Evolutionary conservation across 805 yeast genomes (phyloP).

Genomic region (Nakazawaea ishiwadae): DNA sequence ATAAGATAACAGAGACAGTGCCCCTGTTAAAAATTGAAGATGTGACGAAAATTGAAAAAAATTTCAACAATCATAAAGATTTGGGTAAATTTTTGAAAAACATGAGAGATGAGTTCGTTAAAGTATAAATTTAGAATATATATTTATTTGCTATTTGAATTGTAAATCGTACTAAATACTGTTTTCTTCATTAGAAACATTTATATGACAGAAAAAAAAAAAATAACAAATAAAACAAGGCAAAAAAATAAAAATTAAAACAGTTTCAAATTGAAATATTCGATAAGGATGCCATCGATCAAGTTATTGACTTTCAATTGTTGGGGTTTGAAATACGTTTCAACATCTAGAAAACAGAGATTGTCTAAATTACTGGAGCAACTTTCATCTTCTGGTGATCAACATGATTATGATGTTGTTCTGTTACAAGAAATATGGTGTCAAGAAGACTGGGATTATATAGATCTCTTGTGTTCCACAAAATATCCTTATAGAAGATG

Average conservation of each 20-base stretch:
- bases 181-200: too few species aligned
- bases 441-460: constrained; percentile 71
- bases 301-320: constrained; percentile 67
- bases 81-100: constrained; percentile 29
- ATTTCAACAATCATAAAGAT: constrained; percentile 22
- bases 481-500: constrained; percentile 61
- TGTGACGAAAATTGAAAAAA: constrained; percentile 15
- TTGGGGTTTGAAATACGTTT: constrained; percentile 87
- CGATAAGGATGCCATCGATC: constrained; percentile 19
- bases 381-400: constrained; percentile 35
- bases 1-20: constrained; percentile 27
- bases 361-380: constrained; percentile 69
- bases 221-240: too few species aligned
- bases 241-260: too few species aligned
- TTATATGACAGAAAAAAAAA: too few species aligned
- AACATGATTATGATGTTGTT: constrained; percentile 71
- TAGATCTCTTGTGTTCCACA: constrained; percentile 39
- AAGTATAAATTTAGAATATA: neutral
- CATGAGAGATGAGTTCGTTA: constrained; percentile 18
- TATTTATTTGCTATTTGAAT: too few species aligned
- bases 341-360: constrained; percentile 64
- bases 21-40: constrained; percentile 28
- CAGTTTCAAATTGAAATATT: neutral
- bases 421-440: constrained; percentile 97
- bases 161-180: too few species aligned